Conservation (phyloP, 352 stramenopile species). For the Phytophthora hibernalis region DNA sequence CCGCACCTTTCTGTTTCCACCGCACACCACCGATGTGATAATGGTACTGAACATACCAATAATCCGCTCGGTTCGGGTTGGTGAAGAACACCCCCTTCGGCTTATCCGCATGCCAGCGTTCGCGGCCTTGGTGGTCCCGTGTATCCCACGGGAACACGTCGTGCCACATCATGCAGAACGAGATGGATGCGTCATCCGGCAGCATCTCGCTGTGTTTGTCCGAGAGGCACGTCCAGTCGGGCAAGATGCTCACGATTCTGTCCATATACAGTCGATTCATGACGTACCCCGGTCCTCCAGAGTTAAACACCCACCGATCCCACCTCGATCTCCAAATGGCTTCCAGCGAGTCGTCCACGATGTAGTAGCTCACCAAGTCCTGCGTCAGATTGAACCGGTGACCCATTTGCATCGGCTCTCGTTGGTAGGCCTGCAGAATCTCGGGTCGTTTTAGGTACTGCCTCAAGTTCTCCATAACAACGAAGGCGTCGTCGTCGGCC, state of each 20-base stretch:
- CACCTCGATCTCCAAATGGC: constrained; percentile 60
- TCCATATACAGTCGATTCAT: constrained; percentile 85
- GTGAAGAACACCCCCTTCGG: constrained; percentile 73
- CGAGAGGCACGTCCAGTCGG: constrained; percentile 67
- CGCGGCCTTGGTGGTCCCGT: constrained; percentile 65
- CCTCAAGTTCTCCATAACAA: constrained; percentile 82
- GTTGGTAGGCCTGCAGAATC: constrained; percentile 60
- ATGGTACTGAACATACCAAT: constrained; percentile 84
- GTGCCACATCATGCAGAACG: constrained; percentile 90
- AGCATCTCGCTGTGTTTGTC: constrained; percentile 76
- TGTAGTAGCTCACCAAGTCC: constrained; percentile 79
- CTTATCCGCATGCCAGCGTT: constrained; percentile 82
- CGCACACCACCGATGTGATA: constrained; percentile 69
- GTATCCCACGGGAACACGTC: constrained; percentile 78
- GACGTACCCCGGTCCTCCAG: constrained; percentile 72
- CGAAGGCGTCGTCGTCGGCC: constrained; percentile 83
- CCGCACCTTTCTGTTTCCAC: constrained; percentile 52
- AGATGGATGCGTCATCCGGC: constrained; percentile 80
- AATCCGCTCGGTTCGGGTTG: constrained; percentile 55
- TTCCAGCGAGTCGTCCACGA: constrained; percentile 69
- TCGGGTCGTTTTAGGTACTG: constrained; percentile 67
- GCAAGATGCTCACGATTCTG: constrained; percentile 65
- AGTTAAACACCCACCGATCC: constrained; percentile 85
- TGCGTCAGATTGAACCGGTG: constrained; percentile 82
- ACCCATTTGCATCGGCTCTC: constrained; percentile 81